Conservation (phyloP, 2,329 filamentous ascomycete genomes). For the Fusarium sp. region DNA sequence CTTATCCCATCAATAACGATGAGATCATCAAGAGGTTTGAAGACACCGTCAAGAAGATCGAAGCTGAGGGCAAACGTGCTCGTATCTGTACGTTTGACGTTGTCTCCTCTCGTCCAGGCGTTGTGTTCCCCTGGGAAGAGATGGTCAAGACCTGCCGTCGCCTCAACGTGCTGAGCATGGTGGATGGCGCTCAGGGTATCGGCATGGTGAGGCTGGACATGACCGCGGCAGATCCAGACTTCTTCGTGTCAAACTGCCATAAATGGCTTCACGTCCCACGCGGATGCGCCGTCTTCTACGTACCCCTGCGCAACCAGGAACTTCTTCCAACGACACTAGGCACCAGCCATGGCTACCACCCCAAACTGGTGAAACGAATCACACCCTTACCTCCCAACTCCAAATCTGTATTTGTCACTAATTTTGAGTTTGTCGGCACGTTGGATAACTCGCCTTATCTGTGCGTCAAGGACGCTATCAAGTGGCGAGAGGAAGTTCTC, state of each 20-base stretch:
- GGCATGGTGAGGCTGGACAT: slow-evolving; percentile 84
- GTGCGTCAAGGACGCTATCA: slow-evolving; percentile 77
- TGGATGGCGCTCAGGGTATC: slow-evolving; percentile 89
- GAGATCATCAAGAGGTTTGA: slow-evolving; percentile 74
- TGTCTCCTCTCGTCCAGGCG: slow-evolving; percentile 82
- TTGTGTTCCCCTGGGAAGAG: slow-evolving; percentile 82
- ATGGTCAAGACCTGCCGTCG: slow-evolving; percentile 75
- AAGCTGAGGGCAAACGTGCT: slow-evolving; percentile 70
- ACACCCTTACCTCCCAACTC: slow-evolving; percentile 59
- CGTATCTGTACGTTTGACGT: slow-evolving; percentile 80
- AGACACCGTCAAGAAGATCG: slow-evolving; percentile 66
- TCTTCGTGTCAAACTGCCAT: slow-evolving; percentile 88
- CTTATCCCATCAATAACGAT: slow-evolving; percentile 78
- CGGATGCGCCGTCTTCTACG: slow-evolving; percentile 84
- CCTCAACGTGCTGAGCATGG: slow-evolving; percentile 75
- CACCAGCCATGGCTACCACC: slow-evolving; percentile 82
- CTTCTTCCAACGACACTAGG: slow-evolving; percentile 81
- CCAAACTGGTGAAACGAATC: slow-evolving; percentile 53
- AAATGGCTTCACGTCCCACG: slow-evolving; percentile 91
- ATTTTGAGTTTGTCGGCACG: slow-evolving; percentile 84
- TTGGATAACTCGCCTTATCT: slow-evolving; percentile 79
- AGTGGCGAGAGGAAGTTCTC: slow-evolving; percentile 76
- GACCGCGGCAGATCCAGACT: slow-evolving; percentile 77
- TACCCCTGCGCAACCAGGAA: slow-evolving; percentile 80
- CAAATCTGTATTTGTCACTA: slow-evolving; percentile 73